Percentiles rank a stretch among this genome's conserved stretches.
Conservation (phyloP, 495 filamentous ascomycete genomes). For the Tuber indicum region DNA sequence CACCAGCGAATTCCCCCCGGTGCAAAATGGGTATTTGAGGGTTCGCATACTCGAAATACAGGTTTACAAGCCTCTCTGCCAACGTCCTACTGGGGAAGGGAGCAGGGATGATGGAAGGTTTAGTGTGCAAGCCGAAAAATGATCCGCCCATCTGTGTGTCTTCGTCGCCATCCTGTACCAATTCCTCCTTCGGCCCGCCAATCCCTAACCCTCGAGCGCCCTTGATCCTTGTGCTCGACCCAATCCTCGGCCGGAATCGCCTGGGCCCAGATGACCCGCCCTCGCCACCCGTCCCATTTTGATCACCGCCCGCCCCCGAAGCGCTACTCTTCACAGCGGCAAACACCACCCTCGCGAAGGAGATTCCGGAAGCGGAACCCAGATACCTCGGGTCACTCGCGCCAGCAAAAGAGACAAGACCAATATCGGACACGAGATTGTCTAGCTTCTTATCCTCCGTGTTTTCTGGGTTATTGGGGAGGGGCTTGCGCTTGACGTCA, state of each 20-base stretch:
- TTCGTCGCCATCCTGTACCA: conserved; percentile 29
- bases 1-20: conserved; percentile 72
- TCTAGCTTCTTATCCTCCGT: conserved; percentile 48
- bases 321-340: conserved; percentile 72
- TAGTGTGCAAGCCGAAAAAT: conserved; percentile 89
- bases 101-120: conserved; percentile 76
- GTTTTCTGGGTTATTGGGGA: conserved; percentile 28
- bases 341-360: conserved; percentile 89
- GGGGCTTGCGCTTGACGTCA: conserved; percentile 26
- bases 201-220: conserved; percentile 37
- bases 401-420: conserved; percentile 68
- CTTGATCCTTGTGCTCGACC: conserved; percentile 34
- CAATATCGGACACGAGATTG: conserved; percentile 69
- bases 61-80: conserved; percentile 61
- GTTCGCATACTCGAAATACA: conserved; percentile 95
- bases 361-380: conserved; percentile 83
- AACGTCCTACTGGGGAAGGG: conserved; percentile 73
- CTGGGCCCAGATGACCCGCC: conserved; percentile 20
- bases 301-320: conserved; percentile 16
- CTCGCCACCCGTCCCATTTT: conserved; percentile 13
- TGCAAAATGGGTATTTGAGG: conserved; percentile 92
- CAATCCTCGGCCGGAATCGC: conserved; percentile 30
- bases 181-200: conserved; percentile 44
- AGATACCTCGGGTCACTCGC: conserved; percentile 72
- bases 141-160: conserved; percentile 83